phyloP scores from a whole-genome alignment of 345 rosid genomes.

The Moringa oleifera region DNA sequence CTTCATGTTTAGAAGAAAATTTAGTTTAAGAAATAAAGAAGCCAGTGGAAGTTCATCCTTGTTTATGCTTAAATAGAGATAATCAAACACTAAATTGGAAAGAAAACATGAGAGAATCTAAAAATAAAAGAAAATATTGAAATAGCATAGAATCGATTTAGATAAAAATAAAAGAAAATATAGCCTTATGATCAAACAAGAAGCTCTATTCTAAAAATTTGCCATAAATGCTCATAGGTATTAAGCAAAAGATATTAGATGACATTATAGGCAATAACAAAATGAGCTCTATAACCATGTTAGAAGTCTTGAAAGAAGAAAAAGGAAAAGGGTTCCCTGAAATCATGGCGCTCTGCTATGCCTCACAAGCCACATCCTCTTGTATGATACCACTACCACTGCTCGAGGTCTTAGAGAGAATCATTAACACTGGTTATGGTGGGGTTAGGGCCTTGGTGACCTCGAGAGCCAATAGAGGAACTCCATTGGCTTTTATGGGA shows the following conservation, averaged over 20 bases:
- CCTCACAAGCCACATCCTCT: slow-evolving; percentile 62
- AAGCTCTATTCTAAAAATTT: background rate
- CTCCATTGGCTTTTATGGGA: slow-evolving; percentile 92
- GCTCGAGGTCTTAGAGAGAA: slow-evolving; percentile 38
- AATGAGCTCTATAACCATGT: slow-evolving; percentile 95
- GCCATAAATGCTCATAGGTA: slow-evolving; percentile 11
- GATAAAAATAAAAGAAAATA: background rate
- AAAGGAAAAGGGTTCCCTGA: slow-evolving; percentile 92
- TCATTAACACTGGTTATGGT: slow-evolving; percentile 34
- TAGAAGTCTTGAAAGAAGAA: slow-evolving; percentile 91
- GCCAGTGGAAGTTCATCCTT: too few relatives aligned
- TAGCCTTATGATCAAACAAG: background rate
- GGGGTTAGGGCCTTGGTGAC: slow-evolving; percentile 74
- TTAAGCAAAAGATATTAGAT: too few relatives aligned
- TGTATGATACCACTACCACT: slow-evolving; percentile 31
- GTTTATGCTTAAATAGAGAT: background rate
- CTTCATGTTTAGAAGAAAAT: too few relatives aligned
- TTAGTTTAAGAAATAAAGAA: too few relatives aligned
- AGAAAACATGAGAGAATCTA: background rate
- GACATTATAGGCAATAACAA: slow-evolving; percentile 92
- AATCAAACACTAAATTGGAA: background rate
- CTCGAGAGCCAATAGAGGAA: slow-evolving; percentile 76
- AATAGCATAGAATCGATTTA: background rate
- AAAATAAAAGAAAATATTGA: background rate
- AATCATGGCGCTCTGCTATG: slow-evolving; percentile 53